These are phyloP conservation scores for Cryphonectria japonica DNA, from an alignment of 2,329 filamentous ascomycete genomes.

Conservation along the genomic window DNA sequence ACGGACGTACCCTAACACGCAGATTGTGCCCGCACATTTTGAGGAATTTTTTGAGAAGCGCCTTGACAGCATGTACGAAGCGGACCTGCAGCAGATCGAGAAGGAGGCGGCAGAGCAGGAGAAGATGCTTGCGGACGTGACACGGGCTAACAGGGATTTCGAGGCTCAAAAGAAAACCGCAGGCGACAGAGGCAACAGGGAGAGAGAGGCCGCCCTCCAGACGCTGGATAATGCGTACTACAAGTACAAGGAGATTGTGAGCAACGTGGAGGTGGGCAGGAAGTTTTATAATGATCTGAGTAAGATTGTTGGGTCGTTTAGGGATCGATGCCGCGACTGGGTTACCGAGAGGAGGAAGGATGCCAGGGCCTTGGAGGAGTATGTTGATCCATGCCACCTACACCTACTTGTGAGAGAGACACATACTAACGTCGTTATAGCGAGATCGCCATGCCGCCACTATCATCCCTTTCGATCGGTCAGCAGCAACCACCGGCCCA, in stretches of 20 bases:
- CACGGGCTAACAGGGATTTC: slow-evolving; percentile 79
- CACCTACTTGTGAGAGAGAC: slow-evolving; percentile 28
- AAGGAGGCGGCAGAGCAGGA: slow-evolving; percentile 79
- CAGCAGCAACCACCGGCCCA: slow-evolving; percentile 38
- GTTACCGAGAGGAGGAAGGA: slow-evolving; percentile 81
- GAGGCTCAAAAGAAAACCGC: slow-evolving; percentile 69
- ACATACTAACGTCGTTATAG: slow-evolving; percentile 37
- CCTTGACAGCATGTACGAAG: slow-evolving; percentile 75
- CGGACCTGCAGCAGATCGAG: slow-evolving; percentile 71
- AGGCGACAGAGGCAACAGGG: slow-evolving; percentile 63
- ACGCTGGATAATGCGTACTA: slow-evolving; percentile 87
- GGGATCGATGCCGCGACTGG: slow-evolving; percentile 78
- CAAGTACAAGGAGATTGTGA: slow-evolving; percentile 95
- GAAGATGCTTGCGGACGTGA: slow-evolving; percentile 68
- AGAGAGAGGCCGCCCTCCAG: slow-evolving; percentile 86
- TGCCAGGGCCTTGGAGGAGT: slow-evolving; percentile 78
- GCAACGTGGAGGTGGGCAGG: slow-evolving; percentile 85
- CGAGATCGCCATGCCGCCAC: slow-evolving; percentile 56
- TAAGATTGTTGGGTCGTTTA: slow-evolving; percentile 80
- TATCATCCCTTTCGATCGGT: slow-evolving; percentile 48
- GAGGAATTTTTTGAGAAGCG: slow-evolving; percentile 87
- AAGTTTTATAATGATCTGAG: slow-evolving; percentile 98
- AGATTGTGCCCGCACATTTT: slow-evolving; percentile 86
- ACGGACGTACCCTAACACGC: slow-evolving; percentile 81
- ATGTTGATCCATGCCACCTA: slow-evolving; percentile 37